These are phyloP conservation scores for Lonicera japonica DNA, from an alignment of 129 eudicot species.

Conservation along the genomic window DNA sequence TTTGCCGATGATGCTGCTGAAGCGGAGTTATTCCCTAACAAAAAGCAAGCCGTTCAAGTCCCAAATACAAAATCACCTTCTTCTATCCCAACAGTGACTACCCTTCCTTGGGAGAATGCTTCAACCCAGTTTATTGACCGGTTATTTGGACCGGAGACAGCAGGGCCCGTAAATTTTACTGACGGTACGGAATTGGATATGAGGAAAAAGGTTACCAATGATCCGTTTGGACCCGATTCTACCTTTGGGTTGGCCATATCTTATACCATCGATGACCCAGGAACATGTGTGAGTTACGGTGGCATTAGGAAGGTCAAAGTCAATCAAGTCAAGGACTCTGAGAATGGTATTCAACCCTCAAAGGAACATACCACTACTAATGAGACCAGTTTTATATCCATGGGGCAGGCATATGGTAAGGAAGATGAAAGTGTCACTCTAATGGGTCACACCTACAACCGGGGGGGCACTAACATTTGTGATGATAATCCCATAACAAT, in stretches of 20 bases:
- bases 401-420: conserved; percentile 39
- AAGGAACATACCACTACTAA: conserved; percentile 19
- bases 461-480: conserved; percentile 33
- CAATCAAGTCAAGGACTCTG: conserved; percentile 59
- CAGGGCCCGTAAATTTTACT: conserved; percentile 10
- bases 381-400: conserved; percentile 35
- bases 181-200: conserved; percentile 23
- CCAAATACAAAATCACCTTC: conserved; percentile 41
- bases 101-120: conserved; percentile 49
- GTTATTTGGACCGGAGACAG: conserved; percentile 43
- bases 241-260: conserved; percentile 56
- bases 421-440: conserved; percentile 40
- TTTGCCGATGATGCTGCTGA: conserved; percentile 54
- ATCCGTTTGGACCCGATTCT: conserved; percentile 33
- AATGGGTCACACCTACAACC: conserved; percentile 42
- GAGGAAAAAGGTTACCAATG: conserved; percentile 24
- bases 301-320: conserved; percentile 76
- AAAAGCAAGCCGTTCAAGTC: conserved; percentile 56
- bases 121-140: conserved; percentile 62
- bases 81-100: conserved; percentile 19
- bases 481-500: conserved; percentile 37
- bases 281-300: conserved; percentile 40
- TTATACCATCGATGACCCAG: conserved; percentile 48
- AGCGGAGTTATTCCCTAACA: conserved; percentile 63
- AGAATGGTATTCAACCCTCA: conserved; percentile 23